Conservation (phyloP, 2,329 filamentous ascomycete genomes). For the Aureobasidium sp. region DNA sequence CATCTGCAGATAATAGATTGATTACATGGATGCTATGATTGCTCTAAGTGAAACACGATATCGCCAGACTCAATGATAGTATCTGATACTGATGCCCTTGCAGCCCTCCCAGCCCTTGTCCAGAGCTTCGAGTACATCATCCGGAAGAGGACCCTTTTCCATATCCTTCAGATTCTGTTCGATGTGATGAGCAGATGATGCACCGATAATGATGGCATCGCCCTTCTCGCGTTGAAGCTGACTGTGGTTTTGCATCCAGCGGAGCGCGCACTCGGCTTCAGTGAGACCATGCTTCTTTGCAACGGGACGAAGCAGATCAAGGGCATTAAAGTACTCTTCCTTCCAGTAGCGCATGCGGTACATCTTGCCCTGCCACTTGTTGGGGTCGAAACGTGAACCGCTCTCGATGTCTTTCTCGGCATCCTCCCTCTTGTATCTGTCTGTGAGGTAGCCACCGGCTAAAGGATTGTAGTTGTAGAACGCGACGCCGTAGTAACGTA, state of each 20-base stretch:
- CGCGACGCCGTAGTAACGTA: constrained; percentile 36
- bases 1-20: neutral
- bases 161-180: constrained; percentile 32
- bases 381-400: constrained; percentile 33
- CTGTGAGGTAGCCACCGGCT: constrained; percentile 40
- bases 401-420: constrained; percentile 30
- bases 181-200: constrained; percentile 30
- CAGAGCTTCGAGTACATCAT: constrained; percentile 32
- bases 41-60: neutral
- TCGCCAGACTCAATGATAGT: constrained; percentile 25
- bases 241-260: constrained; percentile 41
- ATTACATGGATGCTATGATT: neutral
- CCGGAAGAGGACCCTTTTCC: constrained; percentile 34
- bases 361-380: constrained; percentile 31
- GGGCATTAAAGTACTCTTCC: constrained; percentile 35
- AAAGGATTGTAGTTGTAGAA: constrained; percentile 37
- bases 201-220: constrained; percentile 36
- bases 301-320: constrained; percentile 33
- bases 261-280: constrained; percentile 35
- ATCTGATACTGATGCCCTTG: constrained; percentile 25
- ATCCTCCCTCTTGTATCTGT: constrained; percentile 30
- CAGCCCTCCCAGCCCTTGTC: constrained; percentile 31
- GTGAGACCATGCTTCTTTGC: constrained; percentile 35
- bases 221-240: constrained; percentile 25
- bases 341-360: constrained; percentile 35